These are phyloP conservation scores for Uncinocarpus reesii DNA, from an alignment of 2,329 filamentous ascomycete genomes.

Conservation along the genomic window DNA sequence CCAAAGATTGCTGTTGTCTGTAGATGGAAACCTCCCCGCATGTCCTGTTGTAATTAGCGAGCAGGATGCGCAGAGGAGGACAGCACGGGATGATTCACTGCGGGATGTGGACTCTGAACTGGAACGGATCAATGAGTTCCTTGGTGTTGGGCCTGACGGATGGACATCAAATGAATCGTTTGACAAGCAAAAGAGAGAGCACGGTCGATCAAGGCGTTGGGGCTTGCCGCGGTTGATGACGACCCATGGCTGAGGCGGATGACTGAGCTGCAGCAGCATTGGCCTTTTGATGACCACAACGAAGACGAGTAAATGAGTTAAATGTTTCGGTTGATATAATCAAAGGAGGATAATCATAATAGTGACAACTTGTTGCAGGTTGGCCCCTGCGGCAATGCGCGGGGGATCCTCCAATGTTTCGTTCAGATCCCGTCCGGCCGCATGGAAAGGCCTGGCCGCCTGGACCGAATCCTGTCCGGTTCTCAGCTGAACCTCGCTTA, in stretches of 20 bases:
- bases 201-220: background rate
- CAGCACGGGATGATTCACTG: background rate
- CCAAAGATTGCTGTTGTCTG: background rate
- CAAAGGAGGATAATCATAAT: background rate
- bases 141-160: conserved; percentile 8
- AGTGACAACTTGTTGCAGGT: too few relatives aligned
- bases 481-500: too few relatives aligned
- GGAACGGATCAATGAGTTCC: background rate
- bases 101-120: conserved; percentile 2
- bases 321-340: background rate
- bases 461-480: too few relatives aligned
- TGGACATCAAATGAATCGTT: conserved; percentile 12
- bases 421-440: too few relatives aligned
- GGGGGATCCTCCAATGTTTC: too few relatives aligned
- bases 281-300: conserved; percentile 12
- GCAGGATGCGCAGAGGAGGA: conserved; percentile 1
- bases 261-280: conserved; percentile 12
- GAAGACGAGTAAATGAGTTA: conserved; percentile 10
- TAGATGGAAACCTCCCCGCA: background rate
- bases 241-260: background rate
- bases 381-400: too few relatives aligned
- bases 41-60: conserved; percentile 2
- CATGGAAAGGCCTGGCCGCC: too few relatives aligned
- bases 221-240: background rate
- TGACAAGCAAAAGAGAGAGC: background rate